Base-by-base conservation (phyloP, 2,329 filamentous ascomycete species). In the Keithomyces neogunnii region DNA sequence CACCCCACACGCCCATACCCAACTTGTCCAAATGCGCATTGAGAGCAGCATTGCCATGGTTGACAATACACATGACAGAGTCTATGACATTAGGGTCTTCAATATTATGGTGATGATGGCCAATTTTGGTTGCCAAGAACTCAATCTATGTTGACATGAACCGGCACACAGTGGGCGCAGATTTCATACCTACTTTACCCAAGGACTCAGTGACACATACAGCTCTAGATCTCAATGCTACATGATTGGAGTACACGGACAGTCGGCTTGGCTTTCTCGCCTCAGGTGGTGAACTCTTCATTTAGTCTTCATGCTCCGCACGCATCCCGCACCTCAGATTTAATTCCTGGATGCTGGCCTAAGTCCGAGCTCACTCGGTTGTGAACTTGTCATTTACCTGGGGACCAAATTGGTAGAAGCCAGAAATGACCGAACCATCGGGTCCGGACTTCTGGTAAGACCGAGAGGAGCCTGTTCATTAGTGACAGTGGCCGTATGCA, bases 311-410 rank as follows among this genome's bases (percentile, higher is more conserved):
- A 19, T 19, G 11, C 31, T 35, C 31, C 46, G 8, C n/a, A 31
- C 5, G 1, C 46, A 31, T 30, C 8, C 32, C 35, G 46, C 35
- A 31, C 40, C 28, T 48, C 13, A 31, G 8, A n/a, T 38, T 38
- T 38, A n/a, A 32, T 43, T 31, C 49, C 45, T 54, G 49, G 26
- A 52, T 51, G 40, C 56, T 59, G 45, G 31, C 29, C 45, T 38
- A 28, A 1, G 4, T 47, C 45, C 45, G 45, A 38, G 31, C 31
- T 3, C 45, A 36, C 13, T 47, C 45, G 45, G 31, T 10, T 47
- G n/a, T n/a, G 45, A 35, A 11, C 33, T 35, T 6, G 19, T 19
- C 33, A 35, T 7, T 35, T 2, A 35, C 11, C 6, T 35, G 6
- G 33, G 11, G 6, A 19, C 33, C 33, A 7, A 35, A 35, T 39